phyloP scores from a whole-genome alignment of 2,329 filamentous ascomycete species.

The Monosporascus sp. region DNA sequence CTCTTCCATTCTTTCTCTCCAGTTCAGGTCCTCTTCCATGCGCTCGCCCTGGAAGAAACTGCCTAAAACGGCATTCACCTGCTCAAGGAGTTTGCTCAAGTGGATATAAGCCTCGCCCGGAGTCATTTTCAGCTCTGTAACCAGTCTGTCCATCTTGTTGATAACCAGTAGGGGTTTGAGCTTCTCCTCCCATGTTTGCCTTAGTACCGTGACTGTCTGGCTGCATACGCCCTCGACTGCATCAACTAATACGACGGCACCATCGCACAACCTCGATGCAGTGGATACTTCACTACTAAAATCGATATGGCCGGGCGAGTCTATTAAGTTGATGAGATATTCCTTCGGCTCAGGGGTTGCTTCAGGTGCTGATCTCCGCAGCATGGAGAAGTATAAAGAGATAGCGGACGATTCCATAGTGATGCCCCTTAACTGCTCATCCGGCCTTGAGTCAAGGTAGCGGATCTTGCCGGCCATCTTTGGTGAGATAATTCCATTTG shows the following conservation, averaged over 20 bases:
- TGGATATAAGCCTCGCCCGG: slow-evolving; percentile 86
- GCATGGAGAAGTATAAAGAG: slow-evolving; percentile 90
- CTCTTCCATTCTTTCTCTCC: slow-evolving; percentile 90
- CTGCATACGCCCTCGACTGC: slow-evolving; percentile 97
- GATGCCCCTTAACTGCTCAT: slow-evolving; percentile 93
- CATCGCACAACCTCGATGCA: slow-evolving; percentile 88
- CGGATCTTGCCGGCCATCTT: slow-evolving; percentile 97
- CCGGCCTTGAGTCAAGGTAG: slow-evolving; percentile 91
- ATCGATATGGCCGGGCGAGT: slow-evolving; percentile 96
- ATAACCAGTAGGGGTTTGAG: slow-evolving; percentile 91
- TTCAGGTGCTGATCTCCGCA: slow-evolving; percentile 66
- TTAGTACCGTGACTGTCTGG: slow-evolving; percentile 93
- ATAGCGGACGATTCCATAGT: slow-evolving; percentile 99
- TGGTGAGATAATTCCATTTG: slow-evolving; percentile 98
- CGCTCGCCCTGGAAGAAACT: slow-evolving; percentile 97
- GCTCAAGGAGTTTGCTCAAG: slow-evolving; percentile 82
- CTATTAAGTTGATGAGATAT: slow-evolving; percentile 94
- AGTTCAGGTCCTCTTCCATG: slow-evolving; percentile 97
- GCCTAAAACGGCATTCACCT: slow-evolving; percentile 94
- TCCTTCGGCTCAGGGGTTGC: slow-evolving; percentile 70
- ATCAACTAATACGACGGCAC: slow-evolving; percentile 89
- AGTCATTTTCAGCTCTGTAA: slow-evolving; percentile 93
- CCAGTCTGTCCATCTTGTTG: slow-evolving; percentile 95
- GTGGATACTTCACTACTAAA: slow-evolving; percentile 98
- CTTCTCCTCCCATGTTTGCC: slow-evolving; percentile 94